Conservation (phyloP, 805 yeast species). For the Wickerhamiella hasegawae region DNA sequence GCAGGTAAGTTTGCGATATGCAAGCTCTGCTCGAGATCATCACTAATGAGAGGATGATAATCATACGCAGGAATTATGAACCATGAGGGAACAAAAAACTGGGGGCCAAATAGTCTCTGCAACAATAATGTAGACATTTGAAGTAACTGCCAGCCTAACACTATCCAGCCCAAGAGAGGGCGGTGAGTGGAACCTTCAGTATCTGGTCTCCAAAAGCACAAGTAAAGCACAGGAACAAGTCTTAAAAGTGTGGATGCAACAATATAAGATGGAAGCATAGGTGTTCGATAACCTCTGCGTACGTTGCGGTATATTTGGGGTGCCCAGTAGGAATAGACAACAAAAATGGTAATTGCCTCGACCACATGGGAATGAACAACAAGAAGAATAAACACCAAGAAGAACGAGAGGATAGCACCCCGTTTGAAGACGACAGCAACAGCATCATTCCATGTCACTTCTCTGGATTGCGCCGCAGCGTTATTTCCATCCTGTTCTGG, state of each 20-base stretch:
- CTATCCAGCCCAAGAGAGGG: conserved; percentile 29
- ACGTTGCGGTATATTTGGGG: conserved; percentile 78
- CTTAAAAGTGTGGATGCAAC: conserved; percentile 49
- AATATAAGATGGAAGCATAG: conserved; percentile 59
- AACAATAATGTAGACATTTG: conserved; percentile 44
- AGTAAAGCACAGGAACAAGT: conserved; percentile 54
- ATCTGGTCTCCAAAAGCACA: too few species aligned
- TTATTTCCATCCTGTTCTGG: too few species aligned
- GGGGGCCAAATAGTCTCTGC: conserved; percentile 59
- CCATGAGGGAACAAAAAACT: conserved; percentile 66
- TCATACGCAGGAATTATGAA: conserved; percentile 65
- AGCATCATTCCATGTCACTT: too few species aligned
- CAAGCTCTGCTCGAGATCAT: conserved; percentile 40
- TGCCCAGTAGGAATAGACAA: conserved; percentile 62
- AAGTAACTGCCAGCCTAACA: conserved; percentile 38
- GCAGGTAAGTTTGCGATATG: conserved; percentile 1
- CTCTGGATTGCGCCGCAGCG: too few species aligned
- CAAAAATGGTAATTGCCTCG: too few species aligned
- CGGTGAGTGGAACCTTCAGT: too few species aligned
- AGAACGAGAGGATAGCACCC: too few species aligned
- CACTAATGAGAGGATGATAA: conserved; percentile 54
- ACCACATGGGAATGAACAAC: too few species aligned
- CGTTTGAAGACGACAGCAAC: too few species aligned
- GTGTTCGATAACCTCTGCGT: conserved; percentile 44
- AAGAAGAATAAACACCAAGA: too few species aligned